These are phyloP conservation scores for Eucalyptus camaldulensis DNA, from an alignment of 345 rosid species.

Conservation along the genomic window DNA sequence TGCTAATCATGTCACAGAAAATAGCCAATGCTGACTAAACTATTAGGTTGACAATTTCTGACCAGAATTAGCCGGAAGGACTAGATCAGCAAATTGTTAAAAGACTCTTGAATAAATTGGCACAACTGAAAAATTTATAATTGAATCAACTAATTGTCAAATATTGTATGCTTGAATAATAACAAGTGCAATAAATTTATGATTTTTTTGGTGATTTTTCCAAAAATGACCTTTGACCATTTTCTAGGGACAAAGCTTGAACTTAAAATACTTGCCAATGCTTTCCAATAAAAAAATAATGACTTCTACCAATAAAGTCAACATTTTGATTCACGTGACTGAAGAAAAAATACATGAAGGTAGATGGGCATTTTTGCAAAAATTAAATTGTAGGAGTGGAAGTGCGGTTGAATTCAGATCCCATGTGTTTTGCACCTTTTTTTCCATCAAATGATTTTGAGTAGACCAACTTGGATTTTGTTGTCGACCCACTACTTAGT, in stretches of 20 bases:
- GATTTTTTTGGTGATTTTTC: neutral
- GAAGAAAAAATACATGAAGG: neutral
- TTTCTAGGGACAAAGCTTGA: neutral
- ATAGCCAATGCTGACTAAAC: accelerated
- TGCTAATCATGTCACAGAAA: accelerated
- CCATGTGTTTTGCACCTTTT: neutral
- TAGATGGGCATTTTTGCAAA: neutral
- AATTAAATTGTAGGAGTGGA: neutral
- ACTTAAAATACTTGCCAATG: neutral
- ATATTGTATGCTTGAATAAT: neutral
- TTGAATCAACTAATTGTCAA: neutral
- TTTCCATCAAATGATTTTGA: neutral
- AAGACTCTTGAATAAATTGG: neutral
- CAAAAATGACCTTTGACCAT: neutral
- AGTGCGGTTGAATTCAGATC: neutral
- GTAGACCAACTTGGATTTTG: conserved; percentile 8
- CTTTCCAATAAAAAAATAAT: neutral
- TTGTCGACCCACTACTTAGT: conserved; percentile 4
- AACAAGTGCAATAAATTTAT: too few species aligned
- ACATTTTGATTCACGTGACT: neutral
- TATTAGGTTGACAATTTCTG: accelerated
- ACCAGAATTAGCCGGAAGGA: accelerated
- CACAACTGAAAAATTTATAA: neutral
- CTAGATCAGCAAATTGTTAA: neutral
- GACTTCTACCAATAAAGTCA: neutral